phyloP scores from a whole-genome alignment of 1,284 basidiomycete species.

The Puccinia horiana region DNA sequence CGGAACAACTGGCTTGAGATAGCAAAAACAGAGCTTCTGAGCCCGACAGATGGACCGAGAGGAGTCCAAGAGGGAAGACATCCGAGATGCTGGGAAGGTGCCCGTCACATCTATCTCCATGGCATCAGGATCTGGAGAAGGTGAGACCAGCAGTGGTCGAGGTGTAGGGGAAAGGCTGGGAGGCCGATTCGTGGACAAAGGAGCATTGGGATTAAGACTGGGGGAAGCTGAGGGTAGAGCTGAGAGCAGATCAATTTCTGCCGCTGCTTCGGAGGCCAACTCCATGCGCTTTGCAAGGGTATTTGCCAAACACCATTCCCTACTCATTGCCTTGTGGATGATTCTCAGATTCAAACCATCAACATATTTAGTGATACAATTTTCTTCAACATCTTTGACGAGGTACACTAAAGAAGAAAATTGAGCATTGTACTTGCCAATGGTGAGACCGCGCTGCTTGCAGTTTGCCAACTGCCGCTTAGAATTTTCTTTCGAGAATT shows the following conservation, averaged over 20 bases:
- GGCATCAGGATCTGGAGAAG: background rate
- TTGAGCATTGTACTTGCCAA: conserved; percentile 6
- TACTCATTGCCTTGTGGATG: background rate
- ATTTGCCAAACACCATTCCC: background rate
- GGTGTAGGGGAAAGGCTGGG: background rate
- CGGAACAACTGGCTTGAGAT: background rate
- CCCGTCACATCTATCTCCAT: background rate
- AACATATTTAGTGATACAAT: background rate
- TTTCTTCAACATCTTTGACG: background rate
- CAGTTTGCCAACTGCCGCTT: background rate
- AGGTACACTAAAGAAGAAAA: conserved; percentile 1
- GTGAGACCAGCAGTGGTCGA: too few species aligned
- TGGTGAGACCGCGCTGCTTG: background rate
- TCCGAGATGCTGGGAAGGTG: too few species aligned
- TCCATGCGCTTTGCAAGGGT: background rate
- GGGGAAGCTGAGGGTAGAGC: background rate
- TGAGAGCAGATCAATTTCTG: background rate
- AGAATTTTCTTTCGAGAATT: background rate
- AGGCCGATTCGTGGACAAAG: background rate
- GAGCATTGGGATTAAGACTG: background rate
- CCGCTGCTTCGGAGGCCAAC: background rate
- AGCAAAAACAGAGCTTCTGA: background rate
- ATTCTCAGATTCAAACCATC: background rate
- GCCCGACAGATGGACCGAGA: background rate
- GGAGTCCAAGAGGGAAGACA: background rate